These are phyloP conservation scores for Rugonectria rugulosa DNA, from an alignment of 2,329 filamentous ascomycete species.

Conservation along the genomic window DNA sequence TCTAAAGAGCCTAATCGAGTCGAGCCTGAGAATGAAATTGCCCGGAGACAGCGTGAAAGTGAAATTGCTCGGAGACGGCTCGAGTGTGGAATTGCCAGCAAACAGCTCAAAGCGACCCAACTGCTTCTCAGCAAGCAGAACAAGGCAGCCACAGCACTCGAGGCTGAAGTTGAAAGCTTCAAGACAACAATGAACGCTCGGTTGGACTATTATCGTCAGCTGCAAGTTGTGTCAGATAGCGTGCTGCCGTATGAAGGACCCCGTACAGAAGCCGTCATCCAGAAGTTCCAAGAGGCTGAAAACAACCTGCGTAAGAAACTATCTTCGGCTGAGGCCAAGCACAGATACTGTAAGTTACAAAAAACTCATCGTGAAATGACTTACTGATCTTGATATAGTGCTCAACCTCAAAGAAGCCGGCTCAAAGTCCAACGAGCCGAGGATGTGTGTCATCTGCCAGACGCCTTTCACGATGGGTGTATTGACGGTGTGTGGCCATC, in stretches of 20 bases:
- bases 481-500: slow-evolving; percentile 87
- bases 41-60: slow-evolving; percentile 69
- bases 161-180: slow-evolving; percentile 79
- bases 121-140: slow-evolving; percentile 58
- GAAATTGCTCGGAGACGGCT: too few relatives aligned
- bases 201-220: slow-evolving; percentile 87
- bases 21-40: slow-evolving; percentile 70
- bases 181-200: slow-evolving; percentile 82
- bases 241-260: slow-evolving; percentile 77
- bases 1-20: slow-evolving; percentile 58
- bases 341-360: slow-evolving; percentile 68
- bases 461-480: slow-evolving; percentile 78
- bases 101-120: slow-evolving; percentile 68
- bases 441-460: slow-evolving; percentile 88
- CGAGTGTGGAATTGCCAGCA: slow-evolving; percentile 71
- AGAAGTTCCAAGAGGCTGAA: slow-evolving; percentile 41
- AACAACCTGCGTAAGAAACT: slow-evolving; percentile 64
- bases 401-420: slow-evolving; percentile 64
- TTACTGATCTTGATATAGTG: slow-evolving; percentile 46
- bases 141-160: slow-evolving; percentile 57
- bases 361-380: background rate
- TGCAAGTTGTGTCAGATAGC: slow-evolving; percentile 90
- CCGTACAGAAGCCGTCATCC: slow-evolving; percentile 58
- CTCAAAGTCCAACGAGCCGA: slow-evolving; percentile 67
- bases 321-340: slow-evolving; percentile 72